Evolutionary conservation across 345 rosid genomes (phyloP).

Genomic region (Arabidopsis arenosa): DNA sequence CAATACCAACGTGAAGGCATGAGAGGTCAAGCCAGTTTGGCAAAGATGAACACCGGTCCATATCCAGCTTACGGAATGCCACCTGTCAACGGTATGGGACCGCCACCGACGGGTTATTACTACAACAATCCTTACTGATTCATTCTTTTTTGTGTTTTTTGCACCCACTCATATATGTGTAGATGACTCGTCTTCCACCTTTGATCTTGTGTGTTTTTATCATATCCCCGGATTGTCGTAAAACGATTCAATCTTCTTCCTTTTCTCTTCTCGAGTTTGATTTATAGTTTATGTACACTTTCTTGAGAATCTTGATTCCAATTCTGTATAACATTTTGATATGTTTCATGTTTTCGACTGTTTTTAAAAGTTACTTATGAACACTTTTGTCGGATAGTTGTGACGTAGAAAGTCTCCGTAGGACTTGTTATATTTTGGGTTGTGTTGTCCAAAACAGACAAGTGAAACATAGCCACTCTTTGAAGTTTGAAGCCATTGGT

Average conservation of each 20-base stretch:
- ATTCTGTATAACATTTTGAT: conserved; percentile 32
- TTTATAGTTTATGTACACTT: conserved; percentile 39
- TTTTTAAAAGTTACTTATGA: not conserved
- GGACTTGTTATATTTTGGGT: not conserved
- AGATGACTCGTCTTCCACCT: conserved; percentile 42
- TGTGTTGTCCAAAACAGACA: conserved; percentile 5
- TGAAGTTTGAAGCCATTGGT: conserved; percentile 17
- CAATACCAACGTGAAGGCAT: conserved; percentile 74
- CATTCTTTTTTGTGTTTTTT: conserved; percentile 33
- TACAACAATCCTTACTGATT: conserved; percentile 47
- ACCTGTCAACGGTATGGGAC: conserved; percentile 47
- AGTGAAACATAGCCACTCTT: conserved; percentile 2
- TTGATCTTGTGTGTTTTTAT: conserved; percentile 32
- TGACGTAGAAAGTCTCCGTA: not conserved
- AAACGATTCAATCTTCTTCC: conserved; percentile 32
- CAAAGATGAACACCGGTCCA: conserved; percentile 55
- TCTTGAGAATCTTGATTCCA: conserved; percentile 23
- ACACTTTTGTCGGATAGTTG: conserved; percentile 13
- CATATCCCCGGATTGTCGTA: conserved; percentile 24
- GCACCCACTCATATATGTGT: conserved; percentile 21
- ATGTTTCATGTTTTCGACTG: not conserved
- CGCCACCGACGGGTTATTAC: conserved; percentile 55
- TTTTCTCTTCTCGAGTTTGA: conserved; percentile 35
- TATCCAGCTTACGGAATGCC: conserved; percentile 67
- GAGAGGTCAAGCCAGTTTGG: conserved; percentile 80